These are phyloP conservation scores for Cunninghamia lanceolata DNA, from an alignment of 75 land plant genomes.

Conservation along the genomic window DNA sequence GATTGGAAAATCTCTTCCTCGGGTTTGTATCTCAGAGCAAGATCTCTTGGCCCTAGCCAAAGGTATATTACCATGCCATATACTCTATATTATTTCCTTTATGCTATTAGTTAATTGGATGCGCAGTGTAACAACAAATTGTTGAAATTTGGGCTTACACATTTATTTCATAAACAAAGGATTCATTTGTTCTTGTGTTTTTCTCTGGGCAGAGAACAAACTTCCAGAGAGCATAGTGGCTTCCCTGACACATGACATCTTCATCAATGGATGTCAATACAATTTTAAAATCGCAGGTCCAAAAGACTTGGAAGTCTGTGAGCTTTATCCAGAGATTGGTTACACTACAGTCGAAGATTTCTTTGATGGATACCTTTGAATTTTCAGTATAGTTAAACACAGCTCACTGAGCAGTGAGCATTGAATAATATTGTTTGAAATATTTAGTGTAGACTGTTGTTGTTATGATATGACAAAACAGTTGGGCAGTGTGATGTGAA, in stretches of 20 bases:
- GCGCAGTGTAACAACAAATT: not conserved
- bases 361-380: not conserved
- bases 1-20: too few species aligned
- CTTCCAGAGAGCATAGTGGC: conserved; percentile 20
- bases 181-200: not conserved
- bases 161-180: too few species aligned
- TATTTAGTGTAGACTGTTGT: too few species aligned
- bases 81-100: not conserved
- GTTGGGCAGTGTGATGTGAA: too few species aligned
- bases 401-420: too few species aligned
- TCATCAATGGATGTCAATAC: conserved; percentile 20
- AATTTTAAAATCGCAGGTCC: conserved; percentile 14
- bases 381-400: not conserved
- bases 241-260: conserved; percentile 20
- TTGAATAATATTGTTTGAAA: too few species aligned
- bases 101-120: not conserved
- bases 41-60: conserved; percentile 14
- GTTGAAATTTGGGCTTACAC: too few species aligned
- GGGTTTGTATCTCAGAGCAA: too few species aligned
- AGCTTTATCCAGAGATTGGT: conserved; percentile 18
- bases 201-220: not conserved
- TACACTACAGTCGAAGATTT: not conserved
- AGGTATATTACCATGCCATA: conserved; percentile 5
- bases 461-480: too few species aligned
- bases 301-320: conserved; percentile 9